These are phyloP conservation scores for Pestalotiopsis sp. DNA, from an alignment of 2,329 filamentous ascomycete genomes.

Conservation along the genomic window DNA sequence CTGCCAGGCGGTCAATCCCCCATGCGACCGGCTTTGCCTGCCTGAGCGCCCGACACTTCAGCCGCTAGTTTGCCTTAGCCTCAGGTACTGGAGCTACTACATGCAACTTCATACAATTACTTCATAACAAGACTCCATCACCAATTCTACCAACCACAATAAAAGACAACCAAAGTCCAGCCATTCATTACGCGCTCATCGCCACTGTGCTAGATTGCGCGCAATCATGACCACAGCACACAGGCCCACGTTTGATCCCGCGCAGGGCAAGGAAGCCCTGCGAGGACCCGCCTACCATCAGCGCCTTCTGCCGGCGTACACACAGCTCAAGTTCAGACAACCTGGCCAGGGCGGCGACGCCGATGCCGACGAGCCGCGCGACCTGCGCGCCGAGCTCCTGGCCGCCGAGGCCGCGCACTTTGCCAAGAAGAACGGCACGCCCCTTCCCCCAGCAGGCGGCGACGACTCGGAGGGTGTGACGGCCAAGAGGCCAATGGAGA, in stretches of 20 bases:
- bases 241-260: constrained; percentile 95
- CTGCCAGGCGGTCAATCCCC: constrained; percentile 52
- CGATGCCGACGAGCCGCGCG: constrained; percentile 66
- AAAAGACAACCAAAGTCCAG: not conserved
- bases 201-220: not conserved
- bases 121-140: not conserved
- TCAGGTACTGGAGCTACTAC: not conserved
- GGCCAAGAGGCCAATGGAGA: constrained; percentile 68
- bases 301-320: constrained; percentile 91
- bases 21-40: constrained; percentile 18
- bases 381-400: constrained; percentile 87
- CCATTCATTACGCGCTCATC: not conserved
- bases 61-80: not conserved
- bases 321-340: constrained; percentile 83
- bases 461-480: constrained; percentile 41
- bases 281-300: constrained; percentile 95
- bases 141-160: constrained; percentile 10
- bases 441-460: constrained; percentile 46
- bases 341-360: constrained; percentile 82
- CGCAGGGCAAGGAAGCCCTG: constrained; percentile 91
- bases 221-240: constrained; percentile 65
- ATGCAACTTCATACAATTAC: not conserved
- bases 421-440: constrained; percentile 76
- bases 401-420: constrained; percentile 87
- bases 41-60: constrained; percentile 7